Evolutionary conservation across 768 basidiomycete species (phyloP).

Genomic region (Lactarius deliciosus): DNA sequence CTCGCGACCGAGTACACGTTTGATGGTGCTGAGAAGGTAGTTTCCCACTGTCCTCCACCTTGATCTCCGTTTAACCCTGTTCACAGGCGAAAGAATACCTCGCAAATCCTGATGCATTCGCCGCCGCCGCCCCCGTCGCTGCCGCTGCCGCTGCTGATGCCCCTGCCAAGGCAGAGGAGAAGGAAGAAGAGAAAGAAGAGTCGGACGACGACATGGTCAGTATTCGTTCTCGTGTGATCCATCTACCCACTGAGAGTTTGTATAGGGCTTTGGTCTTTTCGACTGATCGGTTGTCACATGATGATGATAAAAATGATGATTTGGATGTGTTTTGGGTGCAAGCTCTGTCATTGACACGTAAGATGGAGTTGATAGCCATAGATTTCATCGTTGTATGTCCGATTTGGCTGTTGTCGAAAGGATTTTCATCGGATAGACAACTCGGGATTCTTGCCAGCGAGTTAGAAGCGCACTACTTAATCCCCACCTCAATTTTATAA

Average conservation of each 20-base stretch:
- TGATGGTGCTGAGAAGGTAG: conserved; percentile 89
- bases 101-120: conserved; percentile 98
- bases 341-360: neutral
- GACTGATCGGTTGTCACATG: conserved; percentile 49
- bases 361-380: neutral
- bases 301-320: neutral
- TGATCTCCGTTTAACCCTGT: conserved; percentile 36
- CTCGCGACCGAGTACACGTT: conserved; percentile 93
- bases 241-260: conserved; percentile 18
- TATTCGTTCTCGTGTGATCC: conserved; percentile 14
- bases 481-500: neutral
- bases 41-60: conserved; percentile 31
- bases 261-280: conserved; percentile 91
- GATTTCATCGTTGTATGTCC: conserved; percentile 8
- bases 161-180: conserved; percentile 56
- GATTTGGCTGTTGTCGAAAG: conserved; percentile 17
- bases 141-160: conserved; percentile 53
- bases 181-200: conserved; percentile 81
- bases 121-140: conserved; percentile 67
- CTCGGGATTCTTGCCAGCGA: conserved; percentile 16
- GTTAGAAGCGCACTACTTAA: conserved; percentile 18
- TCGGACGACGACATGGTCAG: conserved; percentile 88
- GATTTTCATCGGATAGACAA: conserved; percentile 8
- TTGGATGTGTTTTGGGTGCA: neutral
- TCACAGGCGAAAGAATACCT: conserved; percentile 90